Conservation (phyloP, 2,329 filamentous ascomycete genomes). For the Graphilbum fragrans region DNA sequence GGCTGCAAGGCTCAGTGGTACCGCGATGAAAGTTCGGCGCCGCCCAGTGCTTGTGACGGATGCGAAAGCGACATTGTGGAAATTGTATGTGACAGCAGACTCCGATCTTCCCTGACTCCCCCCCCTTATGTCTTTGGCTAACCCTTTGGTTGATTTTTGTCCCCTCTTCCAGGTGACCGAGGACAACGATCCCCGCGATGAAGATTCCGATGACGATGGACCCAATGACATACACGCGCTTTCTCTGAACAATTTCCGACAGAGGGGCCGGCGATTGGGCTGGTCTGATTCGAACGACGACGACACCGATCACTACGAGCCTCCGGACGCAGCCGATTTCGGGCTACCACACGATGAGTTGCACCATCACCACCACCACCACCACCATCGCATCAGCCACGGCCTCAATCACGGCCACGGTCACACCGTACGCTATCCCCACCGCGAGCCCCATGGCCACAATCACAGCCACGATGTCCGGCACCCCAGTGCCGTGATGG, state of each 20-base stretch:
- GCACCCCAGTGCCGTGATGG: slow-evolving; percentile 7
- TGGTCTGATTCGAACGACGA: too few relatives aligned
- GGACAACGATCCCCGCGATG: slow-evolving; percentile 50
- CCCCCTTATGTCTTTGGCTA: background rate
- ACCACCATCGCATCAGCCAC: background rate
- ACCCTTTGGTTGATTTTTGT: background rate
- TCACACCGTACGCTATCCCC: background rate
- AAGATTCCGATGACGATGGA: slow-evolving; percentile 2
- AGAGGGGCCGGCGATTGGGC: too few relatives aligned
- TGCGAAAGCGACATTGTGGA: slow-evolving; percentile 74
- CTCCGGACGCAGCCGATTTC: too few relatives aligned
- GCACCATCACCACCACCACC: too few relatives aligned
- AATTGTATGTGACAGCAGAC: slow-evolving; percentile 50
- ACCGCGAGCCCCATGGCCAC: background rate
- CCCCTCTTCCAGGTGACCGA: slow-evolving; percentile 28
- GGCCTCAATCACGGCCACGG: background rate
- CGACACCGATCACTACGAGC: background rate
- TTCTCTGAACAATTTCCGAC: too few relatives aligned
- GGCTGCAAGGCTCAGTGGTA: slow-evolving; percentile 73
- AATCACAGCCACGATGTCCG: slow-evolving; percentile 9
- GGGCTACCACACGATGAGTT: background rate
- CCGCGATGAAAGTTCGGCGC: slow-evolving; percentile 50
- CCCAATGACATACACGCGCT: background rate
- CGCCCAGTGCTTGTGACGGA: slow-evolving; percentile 65
- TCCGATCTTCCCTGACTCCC: background rate